Percentiles rank a stretch among this genome's conserved stretches.
phyloP scores from a whole-genome alignment of 148 eudicot species.

The Fagopyrum homotropicum region DNA sequence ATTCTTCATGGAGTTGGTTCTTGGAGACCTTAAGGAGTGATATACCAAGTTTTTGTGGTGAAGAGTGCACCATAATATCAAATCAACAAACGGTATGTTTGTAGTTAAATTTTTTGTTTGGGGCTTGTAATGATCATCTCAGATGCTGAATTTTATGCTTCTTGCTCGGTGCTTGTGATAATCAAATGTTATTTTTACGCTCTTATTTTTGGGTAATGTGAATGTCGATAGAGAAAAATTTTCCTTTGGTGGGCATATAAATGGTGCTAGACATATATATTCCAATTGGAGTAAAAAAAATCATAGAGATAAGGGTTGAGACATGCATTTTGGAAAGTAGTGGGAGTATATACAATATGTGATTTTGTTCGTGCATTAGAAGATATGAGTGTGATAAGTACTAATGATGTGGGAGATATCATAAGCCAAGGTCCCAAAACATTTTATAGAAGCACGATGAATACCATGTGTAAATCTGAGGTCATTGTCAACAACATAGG shows the following conservation, averaged over 20 bases:
- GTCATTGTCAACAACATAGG: slow-evolving; percentile 1
- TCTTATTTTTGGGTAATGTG: not conserved
- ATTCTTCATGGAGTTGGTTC: not conserved
- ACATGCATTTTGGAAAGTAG: not conserved
- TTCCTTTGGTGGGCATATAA: not conserved
- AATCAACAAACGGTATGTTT: not conserved
- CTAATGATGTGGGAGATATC: not conserved
- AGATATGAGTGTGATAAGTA: not conserved
- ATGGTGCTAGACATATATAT: slow-evolving; percentile 4
- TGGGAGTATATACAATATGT: not conserved
- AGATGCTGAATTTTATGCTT: too few species aligned
- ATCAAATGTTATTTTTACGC: too few species aligned
- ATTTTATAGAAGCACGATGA: not conserved
- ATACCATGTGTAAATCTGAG: not conserved
- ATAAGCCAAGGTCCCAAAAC: not conserved
- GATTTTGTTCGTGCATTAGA: not conserved
- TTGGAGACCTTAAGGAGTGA: not conserved
- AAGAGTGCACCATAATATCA: not conserved
- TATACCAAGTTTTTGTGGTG: not conserved
- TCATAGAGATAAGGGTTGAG: not conserved
- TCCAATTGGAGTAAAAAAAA: not conserved
- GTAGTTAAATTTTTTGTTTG: too few species aligned
- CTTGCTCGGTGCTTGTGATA: too few species aligned
- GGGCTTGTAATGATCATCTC: too few species aligned
- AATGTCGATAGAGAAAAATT: not conserved